Conservation (phyloP, 768 basidiomycete genomes). For the Trametes cingulata region DNA sequence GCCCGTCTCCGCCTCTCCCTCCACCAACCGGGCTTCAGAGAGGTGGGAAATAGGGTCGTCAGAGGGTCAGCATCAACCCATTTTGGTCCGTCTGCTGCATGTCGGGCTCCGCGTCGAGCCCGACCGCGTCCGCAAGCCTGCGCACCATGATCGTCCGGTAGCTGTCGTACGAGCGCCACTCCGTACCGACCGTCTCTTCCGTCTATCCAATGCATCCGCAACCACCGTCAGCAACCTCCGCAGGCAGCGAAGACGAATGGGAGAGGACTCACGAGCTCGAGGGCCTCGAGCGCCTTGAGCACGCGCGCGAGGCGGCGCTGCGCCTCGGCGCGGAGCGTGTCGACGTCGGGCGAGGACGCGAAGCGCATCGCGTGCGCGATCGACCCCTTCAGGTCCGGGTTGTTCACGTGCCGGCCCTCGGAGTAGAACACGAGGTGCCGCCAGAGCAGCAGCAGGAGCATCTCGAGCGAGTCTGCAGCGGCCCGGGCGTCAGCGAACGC, state of each 20-base stretch:
- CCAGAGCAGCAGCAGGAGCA: slow-evolving; percentile 79
- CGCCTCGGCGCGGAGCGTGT: slow-evolving; percentile 57
- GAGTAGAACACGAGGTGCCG: slow-evolving; percentile 74
- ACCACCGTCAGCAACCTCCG: slow-evolving; percentile 20
- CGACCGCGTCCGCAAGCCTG: slow-evolving; percentile 63
- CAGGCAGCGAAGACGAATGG: not conserved
- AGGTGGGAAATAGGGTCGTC: not conserved
- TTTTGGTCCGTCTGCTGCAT: slow-evolving; percentile 8
- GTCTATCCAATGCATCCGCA: slow-evolving; percentile 19
- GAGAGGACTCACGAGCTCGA: slow-evolving; percentile 49
- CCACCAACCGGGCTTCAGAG: not conserved
- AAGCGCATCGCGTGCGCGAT: slow-evolving; percentile 53
- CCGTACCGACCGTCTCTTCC: slow-evolving; percentile 46
- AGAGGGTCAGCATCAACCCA: slow-evolving; percentile 10
- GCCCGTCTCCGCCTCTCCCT: not conserved
- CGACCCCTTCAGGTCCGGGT: slow-evolving; percentile 44
- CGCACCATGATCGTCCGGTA: slow-evolving; percentile 80
- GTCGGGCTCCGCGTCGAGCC: slow-evolving; percentile 44
- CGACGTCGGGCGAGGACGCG: slow-evolving; percentile 56
- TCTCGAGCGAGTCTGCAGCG: slow-evolving; percentile 64
- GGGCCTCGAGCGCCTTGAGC: slow-evolving; percentile 51
- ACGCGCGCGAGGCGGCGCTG: slow-evolving; percentile 55
- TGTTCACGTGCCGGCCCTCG: slow-evolving; percentile 39
- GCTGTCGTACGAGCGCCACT: slow-evolving; percentile 62
- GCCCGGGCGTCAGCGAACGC: not conserved